Percentiles rank a stretch among this genome's conserved stretches.
These are phyloP conservation scores for Phytophthora podocarpi DNA, from an alignment of 352 stramenopile species.

Conservation along the genomic window DNA sequence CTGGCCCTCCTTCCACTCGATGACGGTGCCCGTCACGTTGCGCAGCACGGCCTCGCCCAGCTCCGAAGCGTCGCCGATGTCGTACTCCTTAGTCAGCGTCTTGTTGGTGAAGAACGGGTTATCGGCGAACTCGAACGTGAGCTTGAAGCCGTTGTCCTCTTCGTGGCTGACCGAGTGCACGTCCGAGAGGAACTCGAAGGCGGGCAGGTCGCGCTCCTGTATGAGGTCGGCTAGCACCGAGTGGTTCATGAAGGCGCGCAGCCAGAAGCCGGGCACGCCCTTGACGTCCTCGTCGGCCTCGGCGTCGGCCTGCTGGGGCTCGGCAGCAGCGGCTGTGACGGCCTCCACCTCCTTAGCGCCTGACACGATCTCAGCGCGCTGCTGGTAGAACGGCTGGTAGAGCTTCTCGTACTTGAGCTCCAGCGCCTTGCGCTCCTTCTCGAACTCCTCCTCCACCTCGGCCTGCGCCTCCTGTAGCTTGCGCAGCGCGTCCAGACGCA, in stretches of 20 bases:
- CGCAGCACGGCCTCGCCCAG: constrained; percentile 79
- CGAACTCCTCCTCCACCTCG: constrained; percentile 80
- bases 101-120: constrained; percentile 86
- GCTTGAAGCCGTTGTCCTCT: constrained; percentile 86
- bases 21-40: constrained; percentile 74
- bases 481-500: constrained; percentile 71
- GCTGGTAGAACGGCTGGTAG: constrained; percentile 82
- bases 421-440: constrained; percentile 82
- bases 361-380: constrained; percentile 78
- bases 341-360: constrained; percentile 79
- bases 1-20: constrained; percentile 85
- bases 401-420: constrained; percentile 91
- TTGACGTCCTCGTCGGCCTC: constrained; percentile 63
- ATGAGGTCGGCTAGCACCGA: constrained; percentile 79
- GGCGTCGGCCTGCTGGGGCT: constrained; percentile 42
- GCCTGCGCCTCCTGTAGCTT: constrained; percentile 81
- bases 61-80: constrained; percentile 84
- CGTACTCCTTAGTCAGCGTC: constrained; percentile 84
- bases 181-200: constrained; percentile 80
- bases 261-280: constrained; percentile 86
- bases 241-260: constrained; percentile 87
- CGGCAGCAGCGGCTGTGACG: constrained; percentile 51
- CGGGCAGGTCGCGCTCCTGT: constrained; percentile 78
- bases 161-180: constrained; percentile 80
- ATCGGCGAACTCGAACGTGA: constrained; percentile 80